phyloP scores from a whole-genome alignment of 257 asterid genomes.

The Osmanthus fragrans region DNA sequence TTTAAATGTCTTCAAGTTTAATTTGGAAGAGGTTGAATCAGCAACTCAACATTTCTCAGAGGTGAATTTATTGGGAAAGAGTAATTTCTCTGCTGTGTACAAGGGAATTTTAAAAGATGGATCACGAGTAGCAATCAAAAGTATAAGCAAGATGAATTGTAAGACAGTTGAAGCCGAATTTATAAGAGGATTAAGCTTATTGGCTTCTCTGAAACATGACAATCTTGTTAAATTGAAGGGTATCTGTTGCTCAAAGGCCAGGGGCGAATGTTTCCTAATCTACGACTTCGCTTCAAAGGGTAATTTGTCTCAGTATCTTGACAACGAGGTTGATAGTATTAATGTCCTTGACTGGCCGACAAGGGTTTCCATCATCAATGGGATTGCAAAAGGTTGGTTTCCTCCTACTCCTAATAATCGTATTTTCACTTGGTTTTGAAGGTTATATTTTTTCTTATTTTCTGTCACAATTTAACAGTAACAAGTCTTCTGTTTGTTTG shows the following conservation, averaged over 20 bases:
- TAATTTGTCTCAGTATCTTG: conserved; percentile 62
- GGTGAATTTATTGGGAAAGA: conserved; percentile 69
- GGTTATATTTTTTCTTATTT: not conserved
- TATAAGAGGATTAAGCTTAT: conserved; percentile 70
- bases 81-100: conserved; percentile 75
- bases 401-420: not conserved
- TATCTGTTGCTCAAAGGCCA: conserved; percentile 80
- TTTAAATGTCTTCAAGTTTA: conserved; percentile 55
- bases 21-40: conserved; percentile 84
- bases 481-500: not conserved
- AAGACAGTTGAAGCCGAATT: conserved; percentile 78
- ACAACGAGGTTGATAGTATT: conserved; percentile 39
- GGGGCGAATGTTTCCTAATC: conserved; percentile 85
- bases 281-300: conserved; percentile 77
- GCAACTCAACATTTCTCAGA: conserved; percentile 95
- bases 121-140: conserved; percentile 66
- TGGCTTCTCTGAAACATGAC: conserved; percentile 66
- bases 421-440: not conserved
- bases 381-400: conserved; percentile 83
- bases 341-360: conserved; percentile 74
- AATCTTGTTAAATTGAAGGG: conserved; percentile 80
- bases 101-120: conserved; percentile 84
- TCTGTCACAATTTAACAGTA: too few species aligned
- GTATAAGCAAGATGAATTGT: conserved; percentile 71
- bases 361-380: conserved; percentile 69